Percentiles rank a stretch among this genome's conserved stretches.
Conservation (phyloP, 192 early-diverging fungal species). For the Polychytrium aggregatum region DNA sequence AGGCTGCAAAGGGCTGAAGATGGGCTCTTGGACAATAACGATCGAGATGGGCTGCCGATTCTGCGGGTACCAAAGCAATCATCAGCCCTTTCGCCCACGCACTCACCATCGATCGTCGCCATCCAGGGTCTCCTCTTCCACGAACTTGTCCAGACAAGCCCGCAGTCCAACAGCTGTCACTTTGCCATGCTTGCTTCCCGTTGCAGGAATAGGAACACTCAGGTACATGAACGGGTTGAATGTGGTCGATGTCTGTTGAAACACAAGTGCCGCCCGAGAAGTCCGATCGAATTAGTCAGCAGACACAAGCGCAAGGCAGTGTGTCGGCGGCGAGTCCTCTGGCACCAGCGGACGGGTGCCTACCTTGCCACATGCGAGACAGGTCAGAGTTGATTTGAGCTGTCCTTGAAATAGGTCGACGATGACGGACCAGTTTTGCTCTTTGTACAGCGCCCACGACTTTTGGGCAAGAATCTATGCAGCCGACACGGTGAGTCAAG, state of each 20-base stretch:
- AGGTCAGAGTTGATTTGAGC: conserved; percentile 52
- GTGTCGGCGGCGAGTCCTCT: too few species aligned
- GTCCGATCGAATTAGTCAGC: too few species aligned
- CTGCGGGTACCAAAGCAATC: too few species aligned
- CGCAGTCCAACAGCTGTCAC: conserved; percentile 51
- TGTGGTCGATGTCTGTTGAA: conserved; percentile 58
- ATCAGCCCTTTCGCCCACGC: too few species aligned
- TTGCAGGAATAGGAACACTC: conserved; percentile 72
- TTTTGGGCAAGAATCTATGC: too few species aligned
- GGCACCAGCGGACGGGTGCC: too few species aligned
- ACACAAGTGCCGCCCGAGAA: not conserved
- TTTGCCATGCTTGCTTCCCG: conserved; percentile 15
- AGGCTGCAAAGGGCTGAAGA: too few species aligned
- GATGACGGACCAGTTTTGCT: conserved; percentile 69
- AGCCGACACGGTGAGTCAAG: too few species aligned
- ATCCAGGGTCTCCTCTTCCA: conserved; percentile 74
- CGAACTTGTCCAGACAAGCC: conserved; percentile 79
- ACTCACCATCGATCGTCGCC: conserved; percentile 76
- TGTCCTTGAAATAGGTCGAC: conserved; percentile 88
- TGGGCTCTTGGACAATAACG: too few species aligned
- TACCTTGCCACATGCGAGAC: conserved; percentile 58
- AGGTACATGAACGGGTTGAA: conserved; percentile 89
- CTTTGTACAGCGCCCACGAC: conserved; percentile 66
- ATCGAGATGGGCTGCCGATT: too few species aligned
- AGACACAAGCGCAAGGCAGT: too few species aligned